phyloP scores from a whole-genome alignment of 441 rosid genomes.

The Corymbia calophylla region DNA sequence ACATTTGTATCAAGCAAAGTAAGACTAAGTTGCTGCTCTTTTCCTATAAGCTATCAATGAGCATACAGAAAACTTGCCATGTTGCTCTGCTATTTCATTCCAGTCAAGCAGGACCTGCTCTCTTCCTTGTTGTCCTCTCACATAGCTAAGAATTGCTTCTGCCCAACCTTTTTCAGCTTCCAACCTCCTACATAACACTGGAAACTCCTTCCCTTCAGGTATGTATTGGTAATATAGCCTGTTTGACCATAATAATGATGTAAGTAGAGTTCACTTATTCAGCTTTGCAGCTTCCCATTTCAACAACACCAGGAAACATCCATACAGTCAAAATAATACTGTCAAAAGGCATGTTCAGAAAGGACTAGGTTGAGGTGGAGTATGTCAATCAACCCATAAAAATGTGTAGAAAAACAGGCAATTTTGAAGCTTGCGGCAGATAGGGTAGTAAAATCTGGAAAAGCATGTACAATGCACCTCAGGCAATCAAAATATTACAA shows the following conservation, averaged over 20 bases:
- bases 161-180: constrained; percentile 22
- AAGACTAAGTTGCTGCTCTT: neutral
- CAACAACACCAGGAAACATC: neutral
- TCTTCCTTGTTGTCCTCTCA: constrained; percentile 16
- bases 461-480: neutral
- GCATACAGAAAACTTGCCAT: constrained; percentile 35
- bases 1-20: neutral
- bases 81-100: constrained; percentile 74
- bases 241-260: neutral
- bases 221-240: constrained; percentile 80
- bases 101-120: constrained; percentile 88
- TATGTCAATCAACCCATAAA: neutral
- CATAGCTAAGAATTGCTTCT: constrained; percentile 22
- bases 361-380: neutral
- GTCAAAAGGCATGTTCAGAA: neutral
- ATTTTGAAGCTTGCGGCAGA: neutral
- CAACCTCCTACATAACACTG: constrained; percentile 63
- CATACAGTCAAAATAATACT: neutral
- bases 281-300: neutral
- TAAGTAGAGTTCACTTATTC: neutral
- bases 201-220: constrained; percentile 82
- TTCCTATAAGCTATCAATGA: neutral
- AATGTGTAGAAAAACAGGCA: neutral
- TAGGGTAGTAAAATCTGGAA: neutral
- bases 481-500: neutral